Conservation (phyloP, 768 basidiomycete species). For the Terana coerulea region DNA sequence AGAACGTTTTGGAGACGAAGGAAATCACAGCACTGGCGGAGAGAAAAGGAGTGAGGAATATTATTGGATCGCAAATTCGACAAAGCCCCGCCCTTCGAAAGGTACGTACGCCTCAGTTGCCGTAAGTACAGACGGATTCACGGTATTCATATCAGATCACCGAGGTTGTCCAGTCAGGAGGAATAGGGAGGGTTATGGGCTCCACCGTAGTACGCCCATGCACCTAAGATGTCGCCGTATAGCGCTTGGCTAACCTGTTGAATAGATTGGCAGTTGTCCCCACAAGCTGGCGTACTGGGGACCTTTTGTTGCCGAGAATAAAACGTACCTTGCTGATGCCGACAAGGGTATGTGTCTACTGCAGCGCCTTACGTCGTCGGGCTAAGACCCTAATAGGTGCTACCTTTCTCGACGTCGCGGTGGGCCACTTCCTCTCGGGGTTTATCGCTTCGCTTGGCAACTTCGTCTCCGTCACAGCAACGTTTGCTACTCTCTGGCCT, state of each 20-base stretch:
- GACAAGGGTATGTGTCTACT: not conserved
- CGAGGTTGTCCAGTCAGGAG: not conserved
- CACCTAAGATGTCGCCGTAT: not conserved
- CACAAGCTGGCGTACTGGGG: not conserved
- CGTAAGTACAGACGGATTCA: not conserved
- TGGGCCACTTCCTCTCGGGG: too few species aligned
- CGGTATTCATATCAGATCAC: not conserved
- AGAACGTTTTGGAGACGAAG: slow-evolving; percentile 26
- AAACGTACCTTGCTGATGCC: not conserved
- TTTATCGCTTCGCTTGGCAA: not conserved
- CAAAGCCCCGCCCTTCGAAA: slow-evolving; percentile 26
- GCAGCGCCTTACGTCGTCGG: not conserved
- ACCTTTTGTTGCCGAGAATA: not conserved
- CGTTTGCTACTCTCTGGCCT: not conserved
- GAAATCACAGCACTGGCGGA: slow-evolving; percentile 32
- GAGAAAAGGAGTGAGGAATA: slow-evolving; percentile 26
- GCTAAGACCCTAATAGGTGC: not conserved
- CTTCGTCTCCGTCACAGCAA: not conserved
- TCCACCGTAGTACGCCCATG: slow-evolving; percentile 10
- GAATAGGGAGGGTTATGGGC: not conserved
- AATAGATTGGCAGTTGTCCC: not conserved
- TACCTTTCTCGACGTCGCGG: not conserved
- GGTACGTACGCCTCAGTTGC: slow-evolving; percentile 18
- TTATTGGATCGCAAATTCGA: slow-evolving; percentile 34
- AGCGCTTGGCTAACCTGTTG: not conserved